Evolutionary conservation across 75 land plant species (phyloP).

Genomic region (Cryptomeria japonica): DNA sequence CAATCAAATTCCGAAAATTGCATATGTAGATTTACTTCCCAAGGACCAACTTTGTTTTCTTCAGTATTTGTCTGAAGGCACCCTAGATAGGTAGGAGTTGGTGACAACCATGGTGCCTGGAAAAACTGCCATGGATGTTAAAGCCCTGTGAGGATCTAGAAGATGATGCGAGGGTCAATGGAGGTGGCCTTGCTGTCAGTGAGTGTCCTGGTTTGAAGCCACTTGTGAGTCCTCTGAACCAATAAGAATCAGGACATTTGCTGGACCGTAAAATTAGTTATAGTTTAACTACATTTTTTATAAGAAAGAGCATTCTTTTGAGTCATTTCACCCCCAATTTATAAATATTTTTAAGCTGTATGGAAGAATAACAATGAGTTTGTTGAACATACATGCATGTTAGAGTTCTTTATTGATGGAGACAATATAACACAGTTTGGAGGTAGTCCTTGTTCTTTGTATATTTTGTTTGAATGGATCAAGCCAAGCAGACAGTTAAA

Average conservation of each 20-base stretch:
- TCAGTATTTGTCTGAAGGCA: constrained; percentile 27
- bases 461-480: neutral
- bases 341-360: neutral
- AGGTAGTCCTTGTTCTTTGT: neutral
- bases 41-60: neutral
- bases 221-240: constrained; percentile 1
- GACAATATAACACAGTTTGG: neutral
- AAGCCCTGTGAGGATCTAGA: constrained; percentile 32
- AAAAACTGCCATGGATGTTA: constrained; percentile 31
- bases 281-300: too few relatives aligned
- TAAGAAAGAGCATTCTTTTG: neutral
- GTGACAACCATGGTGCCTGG: constrained; percentile 32
- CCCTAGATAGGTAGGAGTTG: constrained; percentile 25
- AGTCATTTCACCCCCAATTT: neutral
- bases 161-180: too few relatives aligned
- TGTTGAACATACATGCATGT: neutral
- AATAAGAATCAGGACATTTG: constrained; percentile 69
- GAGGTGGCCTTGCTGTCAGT: too few relatives aligned
- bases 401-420: neutral
- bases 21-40: neutral
- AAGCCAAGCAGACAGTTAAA: neutral
- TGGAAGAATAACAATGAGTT: neutral
- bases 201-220: too few relatives aligned
- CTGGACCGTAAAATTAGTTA: constrained; percentile 75
- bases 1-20: too few relatives aligned